These are phyloP conservation scores for Citrus australasica DNA, from an alignment of 345 rosid genomes.

Conservation along the genomic window DNA sequence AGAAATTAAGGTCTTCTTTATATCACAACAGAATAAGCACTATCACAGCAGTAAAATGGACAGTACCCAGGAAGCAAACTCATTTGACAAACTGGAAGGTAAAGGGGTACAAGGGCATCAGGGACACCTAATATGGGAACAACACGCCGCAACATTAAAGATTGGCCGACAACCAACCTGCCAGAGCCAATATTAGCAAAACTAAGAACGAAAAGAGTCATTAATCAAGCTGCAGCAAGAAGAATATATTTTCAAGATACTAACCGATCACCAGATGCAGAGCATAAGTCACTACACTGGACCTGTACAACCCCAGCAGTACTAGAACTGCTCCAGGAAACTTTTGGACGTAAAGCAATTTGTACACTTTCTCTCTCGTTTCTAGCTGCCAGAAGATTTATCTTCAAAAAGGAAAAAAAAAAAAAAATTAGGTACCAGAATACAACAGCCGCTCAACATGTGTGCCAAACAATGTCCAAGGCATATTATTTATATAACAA, in stretches of 20 bases:
- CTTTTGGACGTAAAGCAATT: constrained; percentile 90
- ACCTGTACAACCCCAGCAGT: constrained; percentile 77
- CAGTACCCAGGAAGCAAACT: constrained; percentile 78
- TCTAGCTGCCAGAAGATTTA: constrained; percentile 91
- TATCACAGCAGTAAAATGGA: constrained; percentile 7
- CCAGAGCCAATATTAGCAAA: constrained; percentile 20
- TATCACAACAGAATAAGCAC: not conserved
- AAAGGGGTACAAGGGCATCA: constrained; percentile 96
- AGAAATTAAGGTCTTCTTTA: constrained; percentile 6
- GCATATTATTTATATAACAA: not conserved
- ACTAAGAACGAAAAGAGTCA: constrained; percentile 13
- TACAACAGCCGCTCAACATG: not conserved
- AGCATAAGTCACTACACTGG: constrained; percentile 80
- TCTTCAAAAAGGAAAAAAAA: constrained; percentile 41
- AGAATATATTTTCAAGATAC: constrained; percentile 26
- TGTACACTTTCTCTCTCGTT: constrained; percentile 96
- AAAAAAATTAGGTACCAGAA: constrained; percentile 19
- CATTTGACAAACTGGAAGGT: constrained; percentile 69
- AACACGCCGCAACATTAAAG: constrained; percentile 62
- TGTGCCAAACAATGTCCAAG: not conserved
- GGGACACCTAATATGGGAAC: constrained; percentile 87
- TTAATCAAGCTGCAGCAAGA: not conserved
- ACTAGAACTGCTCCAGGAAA: constrained; percentile 71
- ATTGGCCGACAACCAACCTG: constrained; percentile 83
- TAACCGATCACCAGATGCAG: constrained; percentile 83